Percentiles rank a stretch among this genome's conserved stretches.
Conservation (phyloP, 768 basidiomycete species). For the Hydnomerulius pinastri region DNA sequence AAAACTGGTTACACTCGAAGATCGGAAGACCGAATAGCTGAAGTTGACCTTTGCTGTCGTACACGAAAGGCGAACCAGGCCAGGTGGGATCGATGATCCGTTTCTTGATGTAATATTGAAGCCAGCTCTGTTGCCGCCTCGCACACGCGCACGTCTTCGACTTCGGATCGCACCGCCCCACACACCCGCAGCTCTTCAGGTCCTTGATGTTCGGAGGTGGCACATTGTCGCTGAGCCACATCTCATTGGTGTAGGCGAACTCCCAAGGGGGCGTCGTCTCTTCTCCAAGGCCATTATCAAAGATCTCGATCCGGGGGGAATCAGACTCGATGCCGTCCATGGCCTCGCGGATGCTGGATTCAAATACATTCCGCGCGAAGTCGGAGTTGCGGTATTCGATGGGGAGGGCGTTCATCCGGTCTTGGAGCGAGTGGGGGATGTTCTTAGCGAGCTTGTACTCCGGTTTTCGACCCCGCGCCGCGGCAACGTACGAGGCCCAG, state of each 20-base stretch:
- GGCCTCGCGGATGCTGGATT: constrained; percentile 65
- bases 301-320: constrained; percentile 66
- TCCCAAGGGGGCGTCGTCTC: constrained; percentile 81
- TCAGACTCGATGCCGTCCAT: constrained; percentile 65
- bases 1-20: constrained; percentile 85
- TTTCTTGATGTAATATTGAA: constrained; percentile 21
- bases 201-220: constrained; percentile 60
- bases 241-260: constrained; percentile 82
- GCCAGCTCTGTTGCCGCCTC: constrained; percentile 48
- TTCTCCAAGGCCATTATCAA: constrained; percentile 62
- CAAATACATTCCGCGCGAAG: constrained; percentile 56
- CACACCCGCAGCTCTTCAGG: constrained; percentile 71
- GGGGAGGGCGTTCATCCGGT: constrained; percentile 60
- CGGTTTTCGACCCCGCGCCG: constrained; percentile 18
- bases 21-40: constrained; percentile 58
- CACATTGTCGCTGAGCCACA: constrained; percentile 73
- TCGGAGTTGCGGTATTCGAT: constrained; percentile 40
- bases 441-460: constrained; percentile 42
- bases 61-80: constrained; percentile 60
- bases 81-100: constrained; percentile 31
- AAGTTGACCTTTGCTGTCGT: constrained; percentile 61
- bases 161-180: constrained; percentile 73
- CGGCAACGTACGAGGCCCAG: constrained; percentile 21
- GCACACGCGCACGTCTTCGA: constrained; percentile 75
- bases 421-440: constrained; percentile 65